Evolutionary conservation across 176 grass and related monocot genomes (phyloP).

Genomic region (Oryza punctata): DNA sequence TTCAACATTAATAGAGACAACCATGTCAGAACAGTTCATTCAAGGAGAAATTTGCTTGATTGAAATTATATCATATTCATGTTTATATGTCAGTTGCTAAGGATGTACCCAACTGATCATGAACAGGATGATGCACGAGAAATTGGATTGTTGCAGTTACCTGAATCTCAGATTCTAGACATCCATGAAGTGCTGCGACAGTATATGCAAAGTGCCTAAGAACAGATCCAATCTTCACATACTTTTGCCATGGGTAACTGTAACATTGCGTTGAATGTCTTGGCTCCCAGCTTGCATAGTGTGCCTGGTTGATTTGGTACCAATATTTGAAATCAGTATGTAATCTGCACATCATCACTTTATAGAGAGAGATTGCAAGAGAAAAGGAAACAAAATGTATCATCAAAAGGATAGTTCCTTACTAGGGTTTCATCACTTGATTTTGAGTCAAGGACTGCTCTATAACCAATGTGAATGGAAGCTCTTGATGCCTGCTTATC

Average conservation of each 20-base stretch:
- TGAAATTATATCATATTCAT: slow-evolving; percentile 9
- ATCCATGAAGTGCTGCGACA: slow-evolving; percentile 82
- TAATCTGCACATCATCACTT: neutral
- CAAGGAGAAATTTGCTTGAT: neutral
- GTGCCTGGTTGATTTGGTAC: slow-evolving; percentile 59
- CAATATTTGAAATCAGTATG: slow-evolving; percentile 12
- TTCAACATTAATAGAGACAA: slow-evolving; percentile 31
- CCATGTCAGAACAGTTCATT: slow-evolving; percentile 33
- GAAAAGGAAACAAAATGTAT: neutral
- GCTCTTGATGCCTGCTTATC: slow-evolving; percentile 56
- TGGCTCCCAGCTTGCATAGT: slow-evolving; percentile 97
- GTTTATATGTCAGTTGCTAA: neutral
- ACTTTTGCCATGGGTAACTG: slow-evolving; percentile 91
- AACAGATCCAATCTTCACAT: slow-evolving; percentile 87
- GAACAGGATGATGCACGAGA: neutral
- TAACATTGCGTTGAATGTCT: slow-evolving; percentile 86
- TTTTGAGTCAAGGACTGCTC: slow-evolving; percentile 82
- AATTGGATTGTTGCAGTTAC: slow-evolving; percentile 32
- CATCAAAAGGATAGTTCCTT: slow-evolving; percentile 25
- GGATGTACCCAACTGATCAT: neutral
- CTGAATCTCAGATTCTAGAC: slow-evolving; percentile 95
- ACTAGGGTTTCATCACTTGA: slow-evolving; percentile 88
- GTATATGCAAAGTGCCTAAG: slow-evolving; percentile 90
- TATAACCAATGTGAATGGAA: slow-evolving; percentile 66
- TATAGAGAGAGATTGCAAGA: neutral